These are phyloP conservation scores for Aschersonia sp. DNA, from an alignment of 2,329 filamentous ascomycete genomes.

Conservation along the genomic window DNA sequence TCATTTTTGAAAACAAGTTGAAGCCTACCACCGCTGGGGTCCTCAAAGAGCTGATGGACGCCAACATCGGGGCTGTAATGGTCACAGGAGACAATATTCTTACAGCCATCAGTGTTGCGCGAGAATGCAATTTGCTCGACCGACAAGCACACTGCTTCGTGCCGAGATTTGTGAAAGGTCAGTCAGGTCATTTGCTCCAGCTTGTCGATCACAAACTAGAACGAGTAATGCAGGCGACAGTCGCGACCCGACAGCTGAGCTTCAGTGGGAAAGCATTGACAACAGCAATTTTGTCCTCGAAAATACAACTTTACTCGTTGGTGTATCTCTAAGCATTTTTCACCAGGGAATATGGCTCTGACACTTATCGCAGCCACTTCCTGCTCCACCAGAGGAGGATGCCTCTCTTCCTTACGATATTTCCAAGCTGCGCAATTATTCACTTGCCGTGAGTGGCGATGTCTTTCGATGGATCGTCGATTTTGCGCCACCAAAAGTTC, in stretches of 20 bases:
- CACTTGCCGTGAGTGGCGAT: conserved; percentile 79
- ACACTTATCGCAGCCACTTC: conserved; percentile 41
- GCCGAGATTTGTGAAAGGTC: conserved; percentile 69
- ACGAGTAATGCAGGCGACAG: conserved; percentile 39
- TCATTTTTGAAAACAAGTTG: conserved; percentile 97
- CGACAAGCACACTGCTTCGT: conserved; percentile 80
- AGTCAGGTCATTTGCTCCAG: conserved; percentile 3
- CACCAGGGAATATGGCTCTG: neutral
- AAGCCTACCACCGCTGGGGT: conserved; percentile 76
- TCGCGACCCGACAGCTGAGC: conserved; percentile 55
- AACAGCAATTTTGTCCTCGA: conserved; percentile 67
- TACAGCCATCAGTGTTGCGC: conserved; percentile 88
- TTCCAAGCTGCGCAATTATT: conserved; percentile 70
- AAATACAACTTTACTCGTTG: conserved; percentile 57
- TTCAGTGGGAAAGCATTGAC: conserved; percentile 93
- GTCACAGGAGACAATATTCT: conserved; percentile 97
- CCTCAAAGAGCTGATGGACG: conserved; percentile 66
- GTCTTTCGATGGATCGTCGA: conserved; percentile 96
- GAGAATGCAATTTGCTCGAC: conserved; percentile 76
- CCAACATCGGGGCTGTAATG: conserved; percentile 85
- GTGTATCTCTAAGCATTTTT: conserved; percentile 6
- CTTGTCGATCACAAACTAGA: neutral
- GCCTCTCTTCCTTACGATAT: conserved; percentile 77
- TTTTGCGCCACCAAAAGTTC: conserved; percentile 66
- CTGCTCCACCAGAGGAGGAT: conserved; percentile 57